A percentile compares a stretch with the other conserved stretches of the same genome.
Conservation (phyloP, 345 rosid genomes). For the Citrus mangshanensis region DNA sequence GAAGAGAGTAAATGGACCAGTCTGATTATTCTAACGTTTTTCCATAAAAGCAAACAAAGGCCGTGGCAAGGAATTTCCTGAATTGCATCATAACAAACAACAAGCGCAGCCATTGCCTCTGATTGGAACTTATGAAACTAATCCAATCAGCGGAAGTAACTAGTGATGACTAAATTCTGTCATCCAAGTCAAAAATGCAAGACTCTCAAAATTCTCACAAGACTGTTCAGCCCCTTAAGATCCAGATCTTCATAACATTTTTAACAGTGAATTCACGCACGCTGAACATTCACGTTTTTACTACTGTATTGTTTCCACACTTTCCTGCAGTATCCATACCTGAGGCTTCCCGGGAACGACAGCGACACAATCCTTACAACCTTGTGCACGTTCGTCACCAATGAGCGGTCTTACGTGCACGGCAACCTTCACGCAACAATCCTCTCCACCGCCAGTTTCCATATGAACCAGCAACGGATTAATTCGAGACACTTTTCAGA, state of each 20-base stretch:
- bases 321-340: conserved; percentile 40
- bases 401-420: conserved; percentile 96
- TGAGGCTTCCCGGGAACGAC: conserved; percentile 89
- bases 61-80: background rate
- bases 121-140: conserved; percentile 3
- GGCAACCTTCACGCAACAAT: conserved; percentile 95
- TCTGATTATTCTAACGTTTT: background rate
- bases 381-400: conserved; percentile 85
- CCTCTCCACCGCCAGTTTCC: conserved; percentile 60
- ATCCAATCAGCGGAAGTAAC: conserved; percentile 17
- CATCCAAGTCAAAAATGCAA: background rate
- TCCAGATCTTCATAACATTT: conserved; percentile 40
- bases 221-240: conserved; percentile 21
- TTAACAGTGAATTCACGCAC: background rate
- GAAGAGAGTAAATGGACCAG: background rate
- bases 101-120: background rate
- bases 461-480: conserved; percentile 29
- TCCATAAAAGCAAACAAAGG: background rate
- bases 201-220: conserved; percentile 9
- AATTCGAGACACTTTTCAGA: background rate
- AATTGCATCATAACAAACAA: conserved; percentile 11
- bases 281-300: conserved; percentile 15
- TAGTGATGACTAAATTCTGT: conserved; percentile 19
- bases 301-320: too few relatives aligned
- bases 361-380: conserved; percentile 94